Conservation (phyloP, 768 basidiomycete genomes). For the Tricholoma terreum region DNA sequence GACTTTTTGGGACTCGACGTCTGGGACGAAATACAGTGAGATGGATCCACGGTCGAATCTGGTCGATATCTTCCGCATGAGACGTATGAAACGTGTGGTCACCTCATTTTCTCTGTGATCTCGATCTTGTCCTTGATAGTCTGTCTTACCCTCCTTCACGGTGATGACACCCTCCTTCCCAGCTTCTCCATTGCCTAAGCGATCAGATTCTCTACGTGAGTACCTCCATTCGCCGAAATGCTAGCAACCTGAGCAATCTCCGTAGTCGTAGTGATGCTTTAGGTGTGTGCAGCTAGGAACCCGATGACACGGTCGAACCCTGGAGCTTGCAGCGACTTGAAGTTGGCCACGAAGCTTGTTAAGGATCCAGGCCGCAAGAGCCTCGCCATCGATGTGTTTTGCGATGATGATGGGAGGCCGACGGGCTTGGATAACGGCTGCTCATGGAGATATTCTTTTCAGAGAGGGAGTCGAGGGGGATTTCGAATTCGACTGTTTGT, state of each 20-base stretch:
- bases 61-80: no score
- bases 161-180: constrained; percentile 99
- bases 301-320: constrained; percentile 93
- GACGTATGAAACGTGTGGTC: no score
- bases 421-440: constrained; percentile 75
- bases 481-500: constrained; percentile 96
- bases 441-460: constrained; percentile 98
- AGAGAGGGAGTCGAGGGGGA: constrained; percentile 84
- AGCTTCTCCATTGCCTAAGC: constrained; percentile 99
- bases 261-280: constrained; percentile 93
- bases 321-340: constrained; percentile 87
- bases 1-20: constrained; percentile 93
- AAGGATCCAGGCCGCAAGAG: constrained; percentile 94
- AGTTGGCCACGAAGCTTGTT: constrained; percentile 99
- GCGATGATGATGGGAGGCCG: constrained; percentile 95
- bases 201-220: constrained; percentile 89
- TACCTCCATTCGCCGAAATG: constrained; percentile 80
- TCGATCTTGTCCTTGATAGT: constrained; percentile 99
- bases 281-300: constrained; percentile 86
- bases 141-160: constrained; percentile 96
- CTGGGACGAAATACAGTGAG: constrained; percentile 97
- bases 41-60: constrained; percentile 99
- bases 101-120: constrained; percentile 99
- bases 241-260: constrained; percentile 99
- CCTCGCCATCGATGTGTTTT: constrained; percentile 97